Conservation (phyloP, 1,139 yeast genomes). For the Hemisphaericaspora xylanilytica region DNA sequence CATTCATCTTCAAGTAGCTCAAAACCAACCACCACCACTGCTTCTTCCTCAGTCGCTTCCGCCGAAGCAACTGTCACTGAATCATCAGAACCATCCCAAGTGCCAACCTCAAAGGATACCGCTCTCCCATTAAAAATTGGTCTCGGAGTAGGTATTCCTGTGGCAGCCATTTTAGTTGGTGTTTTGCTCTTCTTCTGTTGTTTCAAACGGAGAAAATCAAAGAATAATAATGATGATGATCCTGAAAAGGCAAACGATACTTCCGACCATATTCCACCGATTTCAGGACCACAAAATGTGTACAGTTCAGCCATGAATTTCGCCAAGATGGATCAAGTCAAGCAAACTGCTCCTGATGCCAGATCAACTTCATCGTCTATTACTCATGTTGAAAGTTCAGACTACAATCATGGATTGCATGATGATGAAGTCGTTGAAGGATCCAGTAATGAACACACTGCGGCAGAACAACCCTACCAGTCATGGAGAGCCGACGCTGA, state of each 20-base stretch:
- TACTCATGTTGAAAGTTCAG: conserved; percentile 34
- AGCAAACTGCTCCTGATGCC: conserved; percentile 16
- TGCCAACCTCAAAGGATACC: conserved; percentile 20
- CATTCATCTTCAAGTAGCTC: no score
- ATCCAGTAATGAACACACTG: conserved; percentile 1
- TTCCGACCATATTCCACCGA: conserved; percentile 8
- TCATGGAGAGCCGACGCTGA: conserved; percentile 71
- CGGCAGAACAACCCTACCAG: conserved; percentile 43
- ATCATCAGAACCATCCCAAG: conserved; percentile 12
- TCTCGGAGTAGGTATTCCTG: conserved; percentile 83
- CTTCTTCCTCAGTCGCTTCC: conserved; percentile 23
- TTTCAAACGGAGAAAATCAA: conserved; percentile 43
- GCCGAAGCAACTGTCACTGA: conserved; percentile 13
- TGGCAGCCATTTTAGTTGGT: conserved; percentile 46
- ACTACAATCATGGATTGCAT: conserved; percentile 18
- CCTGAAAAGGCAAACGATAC: conserved; percentile 22
- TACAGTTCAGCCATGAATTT: conserved; percentile 29
- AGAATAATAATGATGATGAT: conserved; percentile 27
- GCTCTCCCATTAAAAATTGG: conserved; percentile 65
- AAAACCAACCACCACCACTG: conserved; percentile 22
- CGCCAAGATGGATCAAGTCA: conserved; percentile 48
- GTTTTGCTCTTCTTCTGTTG: conserved; percentile 60
- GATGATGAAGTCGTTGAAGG: conserved; percentile 23
- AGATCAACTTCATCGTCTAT: conserved; percentile 32
- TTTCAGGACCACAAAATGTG: conserved; percentile 24